Percentiles rank a stretch among this genome's conserved stretches.
These are phyloP conservation scores for Pontederia paniculata DNA, from an alignment of 176 grass and related monocot species.

Conservation along the genomic window DNA sequence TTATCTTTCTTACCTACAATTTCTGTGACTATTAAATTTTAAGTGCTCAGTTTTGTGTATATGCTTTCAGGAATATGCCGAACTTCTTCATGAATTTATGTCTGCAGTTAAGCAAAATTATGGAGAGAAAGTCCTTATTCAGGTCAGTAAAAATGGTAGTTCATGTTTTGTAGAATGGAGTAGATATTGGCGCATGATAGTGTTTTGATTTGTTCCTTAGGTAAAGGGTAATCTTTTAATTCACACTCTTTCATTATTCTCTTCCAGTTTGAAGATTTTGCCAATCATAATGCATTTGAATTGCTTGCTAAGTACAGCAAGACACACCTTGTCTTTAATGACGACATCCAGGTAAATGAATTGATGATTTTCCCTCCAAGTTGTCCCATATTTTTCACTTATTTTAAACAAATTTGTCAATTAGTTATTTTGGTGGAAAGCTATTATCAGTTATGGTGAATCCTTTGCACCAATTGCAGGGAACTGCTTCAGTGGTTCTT, in stretches of 20 bases:
- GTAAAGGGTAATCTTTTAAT: neutral
- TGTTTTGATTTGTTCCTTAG: too few relatives aligned
- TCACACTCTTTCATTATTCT: neutral
- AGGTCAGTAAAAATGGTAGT: slow-evolving; percentile 32
- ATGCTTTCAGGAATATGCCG: slow-evolving; percentile 64
- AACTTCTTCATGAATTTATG: slow-evolving; percentile 92
- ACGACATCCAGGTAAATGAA: slow-evolving; percentile 84
- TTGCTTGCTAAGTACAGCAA: slow-evolving; percentile 91
- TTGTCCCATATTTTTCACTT: neutral
- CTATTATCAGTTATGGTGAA: neutral
- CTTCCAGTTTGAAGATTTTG: slow-evolving; percentile 95
- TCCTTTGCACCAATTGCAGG: slow-evolving; percentile 41
- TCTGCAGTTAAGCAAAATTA: slow-evolving; percentile 78
- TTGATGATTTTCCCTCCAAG: slow-evolving; percentile 3
- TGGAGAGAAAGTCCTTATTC: slow-evolving; percentile 94
- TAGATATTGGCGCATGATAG: neutral
- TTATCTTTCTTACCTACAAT: slow-evolving; percentile 1
- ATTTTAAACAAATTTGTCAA: neutral
- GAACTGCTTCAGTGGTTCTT: slow-evolving; percentile 97
- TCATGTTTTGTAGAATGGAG: slow-evolving; percentile 3
- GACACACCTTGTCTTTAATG: slow-evolving; percentile 98
- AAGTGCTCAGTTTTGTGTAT: slow-evolving; percentile 14
- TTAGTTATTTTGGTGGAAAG: neutral
- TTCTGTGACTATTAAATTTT: slow-evolving; percentile 14
- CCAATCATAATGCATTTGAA: slow-evolving; percentile 97